Conservation (phyloP, 2,329 filamentous ascomycete genomes). For the Colletotrichum sp. region DNA sequence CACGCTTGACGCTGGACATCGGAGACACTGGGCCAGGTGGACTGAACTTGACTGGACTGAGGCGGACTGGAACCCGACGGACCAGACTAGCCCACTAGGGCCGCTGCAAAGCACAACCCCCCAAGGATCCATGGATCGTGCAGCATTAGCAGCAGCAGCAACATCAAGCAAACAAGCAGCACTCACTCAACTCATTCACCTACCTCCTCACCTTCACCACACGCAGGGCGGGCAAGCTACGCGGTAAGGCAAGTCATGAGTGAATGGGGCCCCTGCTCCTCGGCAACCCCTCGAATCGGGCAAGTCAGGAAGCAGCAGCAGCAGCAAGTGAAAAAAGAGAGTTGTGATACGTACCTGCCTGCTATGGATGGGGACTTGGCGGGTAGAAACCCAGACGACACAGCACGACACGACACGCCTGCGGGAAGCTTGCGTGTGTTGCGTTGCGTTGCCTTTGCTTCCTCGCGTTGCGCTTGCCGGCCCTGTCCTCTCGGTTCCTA, state of each 20-base stretch:
- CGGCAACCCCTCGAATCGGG: neutral
- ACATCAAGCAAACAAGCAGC: neutral
- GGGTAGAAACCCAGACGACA: neutral
- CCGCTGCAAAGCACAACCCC: constrained; percentile 17
- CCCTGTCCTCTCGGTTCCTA: constrained; percentile 4
- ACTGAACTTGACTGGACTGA: neutral
- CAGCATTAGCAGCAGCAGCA: constrained; percentile 2
- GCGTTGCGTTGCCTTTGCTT: neutral
- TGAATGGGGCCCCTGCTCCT: neutral
- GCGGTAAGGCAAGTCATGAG: neutral
- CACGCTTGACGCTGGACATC: neutral
- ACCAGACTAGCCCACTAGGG: constrained; percentile 17
- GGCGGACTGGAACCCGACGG: neutral
- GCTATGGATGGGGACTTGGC: neutral
- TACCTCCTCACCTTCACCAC: neutral
- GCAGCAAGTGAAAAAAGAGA: neutral
- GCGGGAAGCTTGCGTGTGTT: constrained; percentile 9
- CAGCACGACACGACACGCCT: neutral
- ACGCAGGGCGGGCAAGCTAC: neutral
- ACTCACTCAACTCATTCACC: neutral
- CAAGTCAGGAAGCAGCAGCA: neutral
- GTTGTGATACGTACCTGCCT: constrained; percentile 12
- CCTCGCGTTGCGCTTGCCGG: constrained; percentile 2
- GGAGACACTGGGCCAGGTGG: neutral
- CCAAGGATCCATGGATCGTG: constrained; percentile 4